Evolutionary conservation across 768 basidiomycete genomes (phyloP), one percentile per base, ranked within the genome.

Genomic region (Rhodosporidiobolus sp.): DNA sequence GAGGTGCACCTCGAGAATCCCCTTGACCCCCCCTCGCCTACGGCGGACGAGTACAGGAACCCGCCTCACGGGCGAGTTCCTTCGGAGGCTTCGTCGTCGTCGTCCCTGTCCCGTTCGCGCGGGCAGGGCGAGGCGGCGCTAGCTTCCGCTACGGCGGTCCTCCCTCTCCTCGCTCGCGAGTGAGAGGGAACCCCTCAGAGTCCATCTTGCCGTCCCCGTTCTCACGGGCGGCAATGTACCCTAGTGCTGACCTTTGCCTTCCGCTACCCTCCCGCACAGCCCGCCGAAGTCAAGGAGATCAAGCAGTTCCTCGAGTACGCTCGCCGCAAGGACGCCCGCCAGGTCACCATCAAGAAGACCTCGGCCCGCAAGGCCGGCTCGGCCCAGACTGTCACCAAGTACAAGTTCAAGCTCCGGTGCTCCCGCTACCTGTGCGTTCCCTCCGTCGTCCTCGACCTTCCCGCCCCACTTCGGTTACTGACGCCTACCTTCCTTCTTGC

Each of bases 361-460:
- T 65, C 64, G 55, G 73, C 70, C 65, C 65, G 65, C 61, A 75
- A 77, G 75, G 73, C 67, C 38, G 69, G 72, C 35, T 60, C 77
- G 20, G 73, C 63, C 45, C 30, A 61, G 11, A 71, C 78, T 67
- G 79, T 81, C 71, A 64, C 61, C 65, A 72, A 88, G 83, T 95
- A 91, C 81, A 99, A 98, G 85, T 97, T 98, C 88, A 99, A 99
- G 87, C 88, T 99, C 81, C 87, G 96, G 82, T 97, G 94, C 85
- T 90, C 91, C 72, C 87, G 91, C 82, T 94, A 94, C 83, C 89
- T 94, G 73, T 58, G 19, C 34, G 55, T 56, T 5, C 28, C 4
- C 7, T 52, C 48, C 8, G 5, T 16, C 46, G n/a, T n/a, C n/a
- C n/a, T n/a, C n/a, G n/a, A n/a, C 12, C 56, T 35, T 6, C 10